Conservation (phyloP, 2,329 filamentous ascomycete genomes). For the Aureobasidium subglaciale region DNA sequence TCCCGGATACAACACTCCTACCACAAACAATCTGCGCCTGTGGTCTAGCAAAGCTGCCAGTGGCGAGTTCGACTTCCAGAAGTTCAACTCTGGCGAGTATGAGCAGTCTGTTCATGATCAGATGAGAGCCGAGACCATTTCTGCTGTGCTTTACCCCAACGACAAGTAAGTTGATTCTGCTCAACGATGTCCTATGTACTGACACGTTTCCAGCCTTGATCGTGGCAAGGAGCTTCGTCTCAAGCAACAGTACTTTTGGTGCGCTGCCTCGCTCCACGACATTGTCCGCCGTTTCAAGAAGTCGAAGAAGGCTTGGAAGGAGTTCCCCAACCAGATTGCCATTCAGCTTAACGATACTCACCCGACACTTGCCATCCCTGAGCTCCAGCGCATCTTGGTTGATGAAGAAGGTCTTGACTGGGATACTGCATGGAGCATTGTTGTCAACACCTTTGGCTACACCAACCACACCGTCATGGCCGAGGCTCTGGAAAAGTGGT, state of each 20-base stretch:
- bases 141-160: constrained; percentile 93
- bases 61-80: constrained; percentile 98
- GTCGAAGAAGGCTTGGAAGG: constrained; percentile 79
- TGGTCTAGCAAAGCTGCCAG: constrained; percentile 98
- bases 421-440: constrained; percentile 80
- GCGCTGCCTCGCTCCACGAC: constrained; percentile 89
- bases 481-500: constrained; percentile 97
- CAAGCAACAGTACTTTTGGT: constrained; percentile 99
- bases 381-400: constrained; percentile 85
- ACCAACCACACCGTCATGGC: constrained; percentile 98
- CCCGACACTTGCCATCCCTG: constrained; percentile 90
- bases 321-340: constrained; percentile 90
- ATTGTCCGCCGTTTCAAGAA: constrained; percentile 99
- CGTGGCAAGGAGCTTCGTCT: constrained; percentile 92
- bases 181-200: not conserved
- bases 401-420: constrained; percentile 88
- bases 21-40: constrained; percentile 91
- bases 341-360: constrained; percentile 99
- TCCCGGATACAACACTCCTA: constrained; percentile 80
- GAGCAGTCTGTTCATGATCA: constrained; percentile 97
- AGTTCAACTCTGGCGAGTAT: constrained; percentile 98
- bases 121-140: constrained; percentile 98
- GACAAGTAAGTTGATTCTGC: constrained; percentile 9
- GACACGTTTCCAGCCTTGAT: constrained; percentile 68
- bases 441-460: constrained; percentile 71